phyloP scores from a whole-genome alignment of 345 rosid species.

The Microcos paniculata region DNA sequence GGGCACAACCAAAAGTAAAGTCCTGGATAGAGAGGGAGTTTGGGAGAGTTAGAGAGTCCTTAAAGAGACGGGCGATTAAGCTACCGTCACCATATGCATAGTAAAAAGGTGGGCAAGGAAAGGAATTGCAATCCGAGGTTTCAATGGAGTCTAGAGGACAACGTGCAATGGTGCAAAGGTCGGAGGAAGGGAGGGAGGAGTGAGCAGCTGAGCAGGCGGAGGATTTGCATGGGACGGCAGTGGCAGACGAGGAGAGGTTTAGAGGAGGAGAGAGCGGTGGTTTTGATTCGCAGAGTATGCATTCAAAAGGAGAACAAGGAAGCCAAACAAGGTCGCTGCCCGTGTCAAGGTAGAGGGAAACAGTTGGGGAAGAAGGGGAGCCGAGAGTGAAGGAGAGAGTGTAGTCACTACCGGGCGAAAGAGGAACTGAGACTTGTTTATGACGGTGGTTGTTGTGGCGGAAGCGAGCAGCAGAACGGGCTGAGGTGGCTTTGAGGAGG shows the following conservation, averaged over 20 bases:
- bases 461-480: constrained; percentile 76
- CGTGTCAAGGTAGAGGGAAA: constrained; percentile 89
- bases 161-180: constrained; percentile 75
- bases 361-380: constrained; percentile 39
- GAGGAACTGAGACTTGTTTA: constrained; percentile 74
- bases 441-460: constrained; percentile 42
- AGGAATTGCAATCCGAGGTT: constrained; percentile 60
- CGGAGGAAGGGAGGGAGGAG: constrained; percentile 60
- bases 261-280: constrained; percentile 36
- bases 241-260: constrained; percentile 48
- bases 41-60: constrained; percentile 56
- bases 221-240: constrained; percentile 57
- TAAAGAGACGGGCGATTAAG: constrained; percentile 58
- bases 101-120: constrained; percentile 77
- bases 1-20: constrained; percentile 91
- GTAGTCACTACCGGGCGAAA: constrained; percentile 87
- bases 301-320: constrained; percentile 84
- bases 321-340: constrained; percentile 98
- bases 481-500: constrained; percentile 75
- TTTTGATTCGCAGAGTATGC: constrained; percentile 85
- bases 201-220: constrained; percentile 83
- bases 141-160: constrained; percentile 86
- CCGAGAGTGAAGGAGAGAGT: constrained; percentile 66
- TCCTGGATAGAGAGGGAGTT: constrained; percentile 42
- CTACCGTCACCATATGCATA: constrained; percentile 97